Conservation (phyloP, 805 yeast genomes). For the Candida broadrunensis region DNA sequence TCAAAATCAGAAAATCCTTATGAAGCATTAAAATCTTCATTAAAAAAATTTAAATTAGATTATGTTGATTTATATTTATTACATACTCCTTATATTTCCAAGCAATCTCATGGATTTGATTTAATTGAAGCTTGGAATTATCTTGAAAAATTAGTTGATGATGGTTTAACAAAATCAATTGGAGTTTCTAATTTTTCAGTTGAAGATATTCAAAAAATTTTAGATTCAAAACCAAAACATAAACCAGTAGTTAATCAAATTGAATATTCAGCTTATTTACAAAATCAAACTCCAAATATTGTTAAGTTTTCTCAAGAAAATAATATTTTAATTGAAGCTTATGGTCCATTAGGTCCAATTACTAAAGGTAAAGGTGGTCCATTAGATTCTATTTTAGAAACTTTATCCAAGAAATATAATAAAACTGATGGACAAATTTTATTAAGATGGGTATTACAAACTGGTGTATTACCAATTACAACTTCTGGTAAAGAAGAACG, state of each 20-base stretch:
- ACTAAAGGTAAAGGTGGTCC: slow-evolving; percentile 43
- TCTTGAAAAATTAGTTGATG: slow-evolving; percentile 46
- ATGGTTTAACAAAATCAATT: slow-evolving; percentile 54
- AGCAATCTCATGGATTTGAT: slow-evolving; percentile 32
- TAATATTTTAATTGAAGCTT: slow-evolving; percentile 60
- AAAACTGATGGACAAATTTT: slow-evolving; percentile 39
- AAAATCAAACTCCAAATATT: slow-evolving; percentile 61
- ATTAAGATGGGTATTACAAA: slow-evolving; percentile 43
- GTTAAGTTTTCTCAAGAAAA: slow-evolving; percentile 50
- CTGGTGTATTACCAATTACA: slow-evolving; percentile 44
- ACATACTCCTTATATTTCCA: slow-evolving; percentile 42
- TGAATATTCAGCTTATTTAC: slow-evolving; percentile 69
- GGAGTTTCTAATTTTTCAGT: slow-evolving; percentile 62
- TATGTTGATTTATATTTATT: slow-evolving; percentile 53
- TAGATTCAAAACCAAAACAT: slow-evolving; percentile 25
- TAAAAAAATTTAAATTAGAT: slow-evolving; percentile 38
- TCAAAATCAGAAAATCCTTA: slow-evolving; percentile 27
- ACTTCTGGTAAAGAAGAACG: slow-evolving; percentile 42
- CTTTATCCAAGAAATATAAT: slow-evolving; percentile 36
- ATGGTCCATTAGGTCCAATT: slow-evolving; percentile 68
- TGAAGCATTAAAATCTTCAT: slow-evolving; percentile 35
- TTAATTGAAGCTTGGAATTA: slow-evolving; percentile 47
- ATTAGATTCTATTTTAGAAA: slow-evolving; percentile 21
- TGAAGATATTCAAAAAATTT: slow-evolving; percentile 40
- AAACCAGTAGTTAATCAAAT: slow-evolving; percentile 66